These are phyloP conservation scores for Diaporthe citri DNA, from an alignment of 2,329 filamentous ascomycete genomes.

Conservation along the genomic window DNA sequence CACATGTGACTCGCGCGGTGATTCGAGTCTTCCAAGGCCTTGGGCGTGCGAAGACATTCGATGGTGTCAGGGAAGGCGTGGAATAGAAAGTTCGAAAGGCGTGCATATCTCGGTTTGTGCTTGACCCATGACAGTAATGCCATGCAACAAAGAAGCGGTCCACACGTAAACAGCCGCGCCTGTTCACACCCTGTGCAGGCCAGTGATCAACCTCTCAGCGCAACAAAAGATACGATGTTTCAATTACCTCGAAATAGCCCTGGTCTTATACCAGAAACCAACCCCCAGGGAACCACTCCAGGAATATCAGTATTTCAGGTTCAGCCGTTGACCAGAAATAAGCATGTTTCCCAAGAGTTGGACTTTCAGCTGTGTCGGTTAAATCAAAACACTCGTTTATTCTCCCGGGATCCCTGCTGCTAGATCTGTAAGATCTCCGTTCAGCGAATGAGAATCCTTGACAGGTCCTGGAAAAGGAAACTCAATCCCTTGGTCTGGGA, in stretches of 20 bases:
- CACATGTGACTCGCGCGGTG: conserved; percentile 19
- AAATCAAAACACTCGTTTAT: conserved; percentile 16
- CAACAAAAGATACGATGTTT: background rate
- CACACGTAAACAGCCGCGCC: background rate
- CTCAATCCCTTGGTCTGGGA: conserved; percentile 4
- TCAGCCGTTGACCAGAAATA: conserved; percentile 25
- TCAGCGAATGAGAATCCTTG: conserved; percentile 25
- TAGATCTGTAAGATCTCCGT: conserved; percentile 23
- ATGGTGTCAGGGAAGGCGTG: background rate
- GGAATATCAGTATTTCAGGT: background rate
- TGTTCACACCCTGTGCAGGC: background rate
- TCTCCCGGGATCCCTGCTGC: conserved; percentile 19
- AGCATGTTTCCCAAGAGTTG: conserved; percentile 18
- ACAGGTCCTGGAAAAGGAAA: conserved; percentile 26
- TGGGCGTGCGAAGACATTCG: background rate
- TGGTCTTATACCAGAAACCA: background rate
- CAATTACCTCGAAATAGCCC: background rate
- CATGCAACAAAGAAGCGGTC: background rate
- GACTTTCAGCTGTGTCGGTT: conserved; percentile 19
- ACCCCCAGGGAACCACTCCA: background rate
- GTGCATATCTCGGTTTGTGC: background rate
- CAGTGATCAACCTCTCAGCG: background rate
- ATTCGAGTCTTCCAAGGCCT: background rate
- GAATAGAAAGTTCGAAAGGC: background rate
- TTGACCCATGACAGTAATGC: background rate